Evolutionary conservation across 2,329 filamentous ascomycete species (phyloP).

Genomic region (Phoma sp.): DNA sequence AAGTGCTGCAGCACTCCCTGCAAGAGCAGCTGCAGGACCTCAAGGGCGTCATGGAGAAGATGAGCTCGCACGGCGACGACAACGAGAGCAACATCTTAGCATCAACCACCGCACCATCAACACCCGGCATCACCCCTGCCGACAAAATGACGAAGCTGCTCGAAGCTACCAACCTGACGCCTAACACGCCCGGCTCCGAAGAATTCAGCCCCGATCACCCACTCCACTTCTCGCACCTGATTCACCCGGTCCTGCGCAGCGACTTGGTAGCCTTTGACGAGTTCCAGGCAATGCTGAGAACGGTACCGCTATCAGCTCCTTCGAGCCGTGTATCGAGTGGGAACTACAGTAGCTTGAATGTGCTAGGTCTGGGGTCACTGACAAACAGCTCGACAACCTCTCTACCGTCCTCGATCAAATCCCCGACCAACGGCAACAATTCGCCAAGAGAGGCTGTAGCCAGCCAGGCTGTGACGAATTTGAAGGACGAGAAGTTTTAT

Average conservation of each 20-base stretch:
- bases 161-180: slow-evolving; percentile 65
- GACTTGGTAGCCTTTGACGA: slow-evolving; percentile 85
- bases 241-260: slow-evolving; percentile 82
- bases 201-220: slow-evolving; percentile 69
- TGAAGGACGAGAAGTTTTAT: slow-evolving; percentile 94
- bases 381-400: slow-evolving; percentile 61
- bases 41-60: slow-evolving; percentile 89
- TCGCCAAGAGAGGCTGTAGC: slow-evolving; percentile 45
- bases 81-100: slow-evolving; percentile 70
- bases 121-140: slow-evolving; percentile 69
- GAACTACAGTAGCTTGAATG: slow-evolving; percentile 70
- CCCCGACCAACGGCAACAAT: slow-evolving; percentile 39
- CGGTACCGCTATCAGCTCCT: slow-evolving; percentile 65
- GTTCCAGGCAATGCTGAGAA: slow-evolving; percentile 77
- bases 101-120: slow-evolving; percentile 74
- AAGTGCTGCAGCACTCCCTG: slow-evolving; percentile 83
- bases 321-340: slow-evolving; percentile 75
- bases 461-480: slow-evolving; percentile 58
- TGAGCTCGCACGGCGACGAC: slow-evolving; percentile 77
- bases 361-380: slow-evolving; percentile 61
- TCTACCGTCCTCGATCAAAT: slow-evolving; percentile 63
- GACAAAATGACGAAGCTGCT: slow-evolving; percentile 67
- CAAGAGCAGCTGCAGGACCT: slow-evolving; percentile 92
- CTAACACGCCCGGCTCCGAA: slow-evolving; percentile 56
- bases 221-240: slow-evolving; percentile 79